These are phyloP conservation scores for Macadamia tetraphylla DNA, from an alignment of 164 flowering plant species.

Conservation along the genomic window DNA sequence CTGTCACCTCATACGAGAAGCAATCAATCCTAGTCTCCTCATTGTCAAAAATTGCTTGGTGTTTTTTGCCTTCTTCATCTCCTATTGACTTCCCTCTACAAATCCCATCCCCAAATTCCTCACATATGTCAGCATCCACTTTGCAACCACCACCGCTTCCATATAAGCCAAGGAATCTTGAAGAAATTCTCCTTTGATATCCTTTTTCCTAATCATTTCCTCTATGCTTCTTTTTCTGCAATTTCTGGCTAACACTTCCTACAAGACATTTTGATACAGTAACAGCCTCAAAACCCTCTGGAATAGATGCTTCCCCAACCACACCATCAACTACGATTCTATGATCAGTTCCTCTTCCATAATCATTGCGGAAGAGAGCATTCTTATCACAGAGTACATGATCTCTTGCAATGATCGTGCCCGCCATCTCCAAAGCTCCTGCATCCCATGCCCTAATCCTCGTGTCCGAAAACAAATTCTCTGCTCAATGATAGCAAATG, in stretches of 20 bases:
- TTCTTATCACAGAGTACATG: constrained; percentile 10
- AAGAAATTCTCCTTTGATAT: constrained; percentile 35
- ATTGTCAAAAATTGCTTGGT: constrained; percentile 40
- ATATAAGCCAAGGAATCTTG: constrained; percentile 66
- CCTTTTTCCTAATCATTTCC: constrained; percentile 51
- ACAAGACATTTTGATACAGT: constrained; percentile 63
- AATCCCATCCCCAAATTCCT: constrained; percentile 52
- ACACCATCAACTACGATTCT: too few relatives aligned
- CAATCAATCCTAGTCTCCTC: constrained; percentile 73
- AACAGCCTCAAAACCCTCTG: constrained; percentile 50
- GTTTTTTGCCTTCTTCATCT: constrained; percentile 58
- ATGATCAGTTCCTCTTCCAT: too few relatives aligned
- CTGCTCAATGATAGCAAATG: background rate
- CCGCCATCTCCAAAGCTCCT: constrained; percentile 14
- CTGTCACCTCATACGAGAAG: constrained; percentile 66
- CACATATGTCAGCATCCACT: constrained; percentile 78
- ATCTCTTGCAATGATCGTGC: constrained; percentile 14
- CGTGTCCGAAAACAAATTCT: background rate
- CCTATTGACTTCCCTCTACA: constrained; percentile 60
- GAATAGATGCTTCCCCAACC: constrained; percentile 38
- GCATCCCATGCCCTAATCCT: background rate
- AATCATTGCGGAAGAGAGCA: constrained; percentile 12
- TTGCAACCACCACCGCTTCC: constrained; percentile 88
- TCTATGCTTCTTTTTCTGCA: constrained; percentile 45
- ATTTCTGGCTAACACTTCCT: constrained; percentile 64